Percentiles rank a stretch among this genome's conserved stretches.
Conservation (phyloP, 768 basidiomycete species). For the Amanita rimosa region DNA sequence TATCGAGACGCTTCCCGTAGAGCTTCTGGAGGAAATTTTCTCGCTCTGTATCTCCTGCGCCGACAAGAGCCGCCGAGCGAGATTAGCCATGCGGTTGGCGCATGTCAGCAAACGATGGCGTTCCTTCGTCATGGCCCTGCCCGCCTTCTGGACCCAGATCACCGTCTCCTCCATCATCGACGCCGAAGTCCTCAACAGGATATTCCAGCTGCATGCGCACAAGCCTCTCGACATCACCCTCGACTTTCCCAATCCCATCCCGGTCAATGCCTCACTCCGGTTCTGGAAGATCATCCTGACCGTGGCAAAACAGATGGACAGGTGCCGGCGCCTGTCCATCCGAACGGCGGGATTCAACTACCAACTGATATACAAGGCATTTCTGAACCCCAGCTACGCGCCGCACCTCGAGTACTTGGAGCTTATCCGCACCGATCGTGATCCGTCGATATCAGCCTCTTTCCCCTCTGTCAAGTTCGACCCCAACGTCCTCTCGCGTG, state of each 20-base stretch:
- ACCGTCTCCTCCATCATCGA: constrained; percentile 3
- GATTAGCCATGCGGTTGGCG: constrained; percentile 3
- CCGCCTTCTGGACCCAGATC: constrained; percentile 2
- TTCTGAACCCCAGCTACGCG: background rate
- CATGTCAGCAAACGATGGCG: constrained; percentile 4
- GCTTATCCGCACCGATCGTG: constrained; percentile 5
- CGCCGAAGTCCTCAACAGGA: background rate
- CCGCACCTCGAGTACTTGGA: constrained; percentile 3
- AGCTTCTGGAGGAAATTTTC: constrained; percentile 2
- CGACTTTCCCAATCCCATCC: constrained; percentile 2
- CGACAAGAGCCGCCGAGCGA: background rate
- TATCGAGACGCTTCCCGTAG: background rate
- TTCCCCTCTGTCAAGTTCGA: constrained; percentile 3
- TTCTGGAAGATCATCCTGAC: constrained; percentile 4
- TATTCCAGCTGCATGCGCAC: background rate
- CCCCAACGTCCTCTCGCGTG: background rate
- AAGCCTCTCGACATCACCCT: constrained; percentile 3
- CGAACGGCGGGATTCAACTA: constrained; percentile 2
- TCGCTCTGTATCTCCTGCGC: background rate
- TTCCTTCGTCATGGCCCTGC: background rate
- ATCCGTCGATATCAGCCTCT: constrained; percentile 3
- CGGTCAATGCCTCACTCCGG: background rate
- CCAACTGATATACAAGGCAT: constrained; percentile 4
- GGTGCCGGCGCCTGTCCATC: constrained; percentile 3
- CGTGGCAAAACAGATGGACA: constrained; percentile 1